These are phyloP conservation scores for Fusarium mexicanum DNA, from an alignment of 2,329 filamentous ascomycete species.

Conservation along the genomic window DNA sequence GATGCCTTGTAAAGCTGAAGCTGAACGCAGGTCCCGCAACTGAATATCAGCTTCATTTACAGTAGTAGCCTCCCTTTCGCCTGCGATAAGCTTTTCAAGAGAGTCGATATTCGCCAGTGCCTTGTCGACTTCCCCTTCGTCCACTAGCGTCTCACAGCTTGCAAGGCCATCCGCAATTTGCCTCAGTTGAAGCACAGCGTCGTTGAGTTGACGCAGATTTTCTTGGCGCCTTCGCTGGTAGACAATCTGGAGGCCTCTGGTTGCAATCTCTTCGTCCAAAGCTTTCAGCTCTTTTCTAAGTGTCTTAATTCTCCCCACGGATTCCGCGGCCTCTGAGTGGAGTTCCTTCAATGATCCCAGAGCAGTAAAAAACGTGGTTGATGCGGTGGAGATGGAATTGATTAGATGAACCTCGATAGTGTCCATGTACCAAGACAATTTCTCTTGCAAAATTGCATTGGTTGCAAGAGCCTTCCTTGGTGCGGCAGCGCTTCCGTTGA, in stretches of 20 bases:
- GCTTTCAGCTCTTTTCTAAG: slow-evolving; percentile 81
- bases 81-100: slow-evolving; percentile 82
- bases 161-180: slow-evolving; percentile 79
- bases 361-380: slow-evolving; percentile 95
- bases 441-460: slow-evolving; percentile 97
- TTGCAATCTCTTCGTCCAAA: slow-evolving; percentile 87
- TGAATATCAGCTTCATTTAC: slow-evolving; percentile 47
- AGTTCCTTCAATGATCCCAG: slow-evolving; percentile 90
- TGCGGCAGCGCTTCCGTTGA: slow-evolving; percentile 64
- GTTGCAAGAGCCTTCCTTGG: slow-evolving; percentile 90
- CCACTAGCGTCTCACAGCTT: slow-evolving; percentile 82
- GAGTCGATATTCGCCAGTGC: slow-evolving; percentile 81
- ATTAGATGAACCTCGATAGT: slow-evolving; percentile 98
- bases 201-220: slow-evolving; percentile 83
- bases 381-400: slow-evolving; percentile 93
- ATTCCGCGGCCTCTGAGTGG: slow-evolving; percentile 91
- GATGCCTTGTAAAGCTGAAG: slow-evolving; percentile 83
- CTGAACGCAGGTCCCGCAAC: slow-evolving; percentile 75
- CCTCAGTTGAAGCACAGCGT: slow-evolving; percentile 84
- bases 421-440: slow-evolving; percentile 99
- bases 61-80: slow-evolving; percentile 62
- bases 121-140: slow-evolving; percentile 82
- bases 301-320: slow-evolving; percentile 84
- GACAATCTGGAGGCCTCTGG: slow-evolving; percentile 85
- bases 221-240: slow-evolving; percentile 83